Percentiles rank a stretch among this genome's conserved stretches.
Conservation (phyloP, 352 stramenopile species). For the Blastocystis sp. region DNA sequence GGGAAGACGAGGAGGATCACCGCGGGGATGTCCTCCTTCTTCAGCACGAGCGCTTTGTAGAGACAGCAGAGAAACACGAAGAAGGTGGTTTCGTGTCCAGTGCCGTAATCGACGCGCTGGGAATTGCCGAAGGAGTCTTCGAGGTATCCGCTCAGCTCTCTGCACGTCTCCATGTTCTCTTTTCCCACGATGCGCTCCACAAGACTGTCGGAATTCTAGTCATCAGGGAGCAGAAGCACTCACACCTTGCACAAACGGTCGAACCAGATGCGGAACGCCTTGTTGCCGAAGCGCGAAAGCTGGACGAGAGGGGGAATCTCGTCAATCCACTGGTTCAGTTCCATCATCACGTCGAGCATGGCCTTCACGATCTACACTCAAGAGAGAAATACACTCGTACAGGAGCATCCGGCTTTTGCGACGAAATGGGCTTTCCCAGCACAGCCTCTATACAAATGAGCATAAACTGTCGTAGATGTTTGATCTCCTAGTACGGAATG, state of each 20-base stretch:
- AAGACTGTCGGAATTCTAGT: slow-evolving; percentile 60
- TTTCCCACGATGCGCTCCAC: slow-evolving; percentile 36
- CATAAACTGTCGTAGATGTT: slow-evolving; percentile 61
- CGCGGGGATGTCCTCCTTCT: slow-evolving; percentile 75
- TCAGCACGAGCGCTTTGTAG: slow-evolving; percentile 75
- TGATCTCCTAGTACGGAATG: not conserved
- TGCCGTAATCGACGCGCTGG: slow-evolving; percentile 96
- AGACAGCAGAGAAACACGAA: slow-evolving; percentile 85
- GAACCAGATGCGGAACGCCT: slow-evolving; percentile 88
- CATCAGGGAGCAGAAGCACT: not conserved
- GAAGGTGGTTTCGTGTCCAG: slow-evolving; percentile 96
- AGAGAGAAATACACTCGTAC: not conserved
- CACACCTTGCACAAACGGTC: slow-evolving; percentile 82
- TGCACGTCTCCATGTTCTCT: slow-evolving; percentile 57
- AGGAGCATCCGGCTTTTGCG: not conserved
- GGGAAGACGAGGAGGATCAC: slow-evolving; percentile 84
- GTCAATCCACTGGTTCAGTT: slow-evolving; percentile 85
- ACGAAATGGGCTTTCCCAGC: slow-evolving; percentile 45
- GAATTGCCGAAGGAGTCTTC: slow-evolving; percentile 93
- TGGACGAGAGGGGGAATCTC: slow-evolving; percentile 89
- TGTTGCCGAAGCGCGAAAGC: slow-evolving; percentile 92
- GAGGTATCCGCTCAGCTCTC: slow-evolving; percentile 91
- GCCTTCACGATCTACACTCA: slow-evolving; percentile 43
- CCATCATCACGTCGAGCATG: slow-evolving; percentile 75
- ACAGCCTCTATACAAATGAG: slow-evolving; percentile 58